phyloP scores from a whole-genome alignment of 208 protist species.

The Naegleria lovaniensis region DNA sequence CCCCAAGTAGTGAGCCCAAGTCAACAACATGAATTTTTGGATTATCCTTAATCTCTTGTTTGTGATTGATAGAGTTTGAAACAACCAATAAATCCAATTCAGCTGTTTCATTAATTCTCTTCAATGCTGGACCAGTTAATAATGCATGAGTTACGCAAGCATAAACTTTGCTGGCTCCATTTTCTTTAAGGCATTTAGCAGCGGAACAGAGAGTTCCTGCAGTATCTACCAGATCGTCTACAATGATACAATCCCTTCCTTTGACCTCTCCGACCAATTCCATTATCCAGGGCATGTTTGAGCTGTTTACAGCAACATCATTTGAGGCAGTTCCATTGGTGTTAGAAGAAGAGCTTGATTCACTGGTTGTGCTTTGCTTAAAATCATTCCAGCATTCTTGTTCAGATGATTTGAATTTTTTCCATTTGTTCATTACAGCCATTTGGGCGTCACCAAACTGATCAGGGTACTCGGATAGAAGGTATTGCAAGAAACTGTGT shows the following conservation, averaged over 20 bases:
- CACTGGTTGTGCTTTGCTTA: neutral
- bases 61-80: constrained; percentile 70
- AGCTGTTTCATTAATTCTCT: constrained; percentile 67
- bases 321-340: neutral
- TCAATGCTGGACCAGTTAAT: constrained; percentile 66
- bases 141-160: constrained; percentile 88
- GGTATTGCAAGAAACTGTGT: neutral
- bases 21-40: constrained; percentile 72
- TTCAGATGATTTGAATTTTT: constrained; percentile 40
- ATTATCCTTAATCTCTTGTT: constrained; percentile 48
- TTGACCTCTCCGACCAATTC: constrained; percentile 85
- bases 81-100: constrained; percentile 73
- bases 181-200: constrained; percentile 75
- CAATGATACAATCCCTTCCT: constrained; percentile 80
- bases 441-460: constrained; percentile 53
- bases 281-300: constrained; percentile 58
- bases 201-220: constrained; percentile 79
- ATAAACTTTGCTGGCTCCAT: constrained; percentile 77
- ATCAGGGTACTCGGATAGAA: neutral
- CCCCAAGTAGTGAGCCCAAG: constrained; percentile 67
- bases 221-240: constrained; percentile 94
- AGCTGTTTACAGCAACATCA: neutral
- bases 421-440: constrained; percentile 85
- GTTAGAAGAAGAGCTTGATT: neutral
- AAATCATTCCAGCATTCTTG: neutral